Evolutionary conservation across 2,329 filamentous ascomycete species (phyloP).

Genomic region (Trichoderma asperellum): DNA sequence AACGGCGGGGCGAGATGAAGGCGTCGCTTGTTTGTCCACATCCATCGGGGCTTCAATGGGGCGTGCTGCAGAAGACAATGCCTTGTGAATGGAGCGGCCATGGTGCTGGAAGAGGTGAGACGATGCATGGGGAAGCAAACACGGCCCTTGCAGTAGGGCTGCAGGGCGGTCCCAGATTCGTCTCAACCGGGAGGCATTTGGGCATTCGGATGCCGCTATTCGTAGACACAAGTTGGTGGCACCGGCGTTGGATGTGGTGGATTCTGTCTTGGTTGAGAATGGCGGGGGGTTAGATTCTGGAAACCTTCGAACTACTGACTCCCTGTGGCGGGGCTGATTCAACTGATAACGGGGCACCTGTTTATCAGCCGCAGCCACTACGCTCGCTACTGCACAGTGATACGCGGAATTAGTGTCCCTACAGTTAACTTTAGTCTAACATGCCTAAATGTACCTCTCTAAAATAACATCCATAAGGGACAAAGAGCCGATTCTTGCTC

Average conservation of each 20-base stretch:
- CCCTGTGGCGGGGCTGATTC: neutral
- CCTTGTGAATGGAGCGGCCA: constrained; percentile 21
- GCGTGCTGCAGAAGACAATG: constrained; percentile 25
- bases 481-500: neutral
- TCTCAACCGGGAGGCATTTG: neutral
- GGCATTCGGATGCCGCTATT: neutral
- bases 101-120: constrained; percentile 2
- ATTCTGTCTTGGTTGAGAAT: neutral
- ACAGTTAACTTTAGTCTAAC: too few species aligned
- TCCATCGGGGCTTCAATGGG: neutral
- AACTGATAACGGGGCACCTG: neutral
- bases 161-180: neutral
- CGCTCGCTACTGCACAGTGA: neutral
- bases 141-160: neutral
- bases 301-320: neutral
- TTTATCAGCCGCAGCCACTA: neutral
- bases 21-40: constrained; percentile 28
- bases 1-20: constrained; percentile 66
- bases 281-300: neutral
- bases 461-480: neutral
- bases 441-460: neutral
- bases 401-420: neutral
- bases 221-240: neutral
- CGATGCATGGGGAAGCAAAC: neutral
- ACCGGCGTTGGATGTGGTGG: neutral